Evolutionary conservation across 441 rosid species (phyloP), one percentile per base, ranked within the genome.

Genomic region (Erodium trifolium): DNA sequence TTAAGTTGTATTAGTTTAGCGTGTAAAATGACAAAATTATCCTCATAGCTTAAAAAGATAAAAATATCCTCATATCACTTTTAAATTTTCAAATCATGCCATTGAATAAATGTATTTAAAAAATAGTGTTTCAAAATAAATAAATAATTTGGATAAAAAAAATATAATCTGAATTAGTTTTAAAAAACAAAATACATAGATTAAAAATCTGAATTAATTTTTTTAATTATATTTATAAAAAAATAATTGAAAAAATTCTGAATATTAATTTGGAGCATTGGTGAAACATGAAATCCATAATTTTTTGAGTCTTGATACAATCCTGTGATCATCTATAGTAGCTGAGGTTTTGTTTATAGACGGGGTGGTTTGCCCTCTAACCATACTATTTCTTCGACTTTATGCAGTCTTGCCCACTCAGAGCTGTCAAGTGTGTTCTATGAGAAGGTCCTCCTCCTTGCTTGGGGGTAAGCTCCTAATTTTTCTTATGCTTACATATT

Each of bases 361-460:
- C 1, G 57, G 9, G 3, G 3, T 4, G n/a, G 57, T 49, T 49
- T 49, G 57, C 57, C 5, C 18, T n/a, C 19, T 5, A 18, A 9
- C 10, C 31, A 8, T 10, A 59, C 63, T 59, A 6, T 59, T 17
- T 59, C 31, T 53, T 68, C 71, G 43, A 23, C 67, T 73, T 70
- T 68, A 37, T 73, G 71, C 83, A 79, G 83, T 43, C 72, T 82
- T 23, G 86, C 86, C 13, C 83, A 80, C 73, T 82, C 86, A 0
- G 82, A 82, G 75, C 51, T 82, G 72, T 80, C 86, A 29, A 78
- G 78, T 51, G 86, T 80, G 55, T 82, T 80, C 67, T 82, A 79
- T 8, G 85, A 80, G 70, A 78, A 80, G 76, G 82, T 82, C 51
- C 73, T 79, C 45, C 81, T 82, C 49, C 80, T 78, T 47, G 82